Base-by-base conservation (phyloP, 148 eudicot genomes). In the Persicaria maculosa region DNA sequence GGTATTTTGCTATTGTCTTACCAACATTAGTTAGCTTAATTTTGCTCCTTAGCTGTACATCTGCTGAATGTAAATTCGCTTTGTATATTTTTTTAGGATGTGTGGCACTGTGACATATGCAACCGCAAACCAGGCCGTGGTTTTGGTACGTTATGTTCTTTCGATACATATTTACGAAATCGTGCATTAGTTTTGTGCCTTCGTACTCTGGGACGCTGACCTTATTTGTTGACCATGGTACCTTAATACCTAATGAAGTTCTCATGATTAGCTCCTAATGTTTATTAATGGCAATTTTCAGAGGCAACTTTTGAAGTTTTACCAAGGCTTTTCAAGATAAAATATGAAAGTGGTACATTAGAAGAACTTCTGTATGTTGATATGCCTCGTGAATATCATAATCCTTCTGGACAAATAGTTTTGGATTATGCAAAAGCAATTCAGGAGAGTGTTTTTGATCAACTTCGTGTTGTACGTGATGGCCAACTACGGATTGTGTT, bases 101-200 rank as follows among this genome's bases (percentile, higher is more conserved):
- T 83, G 72, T 95, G 97, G 98, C 99, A 95, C 70, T 95, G 99
- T 79, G 99, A 90, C 84, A 95, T 95, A 77, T 95, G 99, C 86
- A 95, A 89, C 74, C 88, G 87, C 74, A 95, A 92, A 83, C 99
- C 99, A 64, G 99, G 99, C 72, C 93, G 94, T 78, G 99, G 99
- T 40, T 95, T 95, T 82, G 99, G 99, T 95, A 80, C 50, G 97
- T 84, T 45, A 44, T 2, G 48, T 46, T 44, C 52, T 69, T 69
- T 69, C 1, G 31, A 62, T 15, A 12, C 44, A 36, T 36, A 44
- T 22, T 31, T 62, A 3, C 16, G 12, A 20, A 31, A 31, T 31
- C 40, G 40, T 22, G 65, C 65, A 17, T 58, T 58, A 3, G 10
- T 31, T 31, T 31, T 31, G 12, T 1, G 11, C 12, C 20, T 7